phyloP scores from a whole-genome alignment of 352 stramenopile genomes.

The Globisporangium okanoganense region DNA sequence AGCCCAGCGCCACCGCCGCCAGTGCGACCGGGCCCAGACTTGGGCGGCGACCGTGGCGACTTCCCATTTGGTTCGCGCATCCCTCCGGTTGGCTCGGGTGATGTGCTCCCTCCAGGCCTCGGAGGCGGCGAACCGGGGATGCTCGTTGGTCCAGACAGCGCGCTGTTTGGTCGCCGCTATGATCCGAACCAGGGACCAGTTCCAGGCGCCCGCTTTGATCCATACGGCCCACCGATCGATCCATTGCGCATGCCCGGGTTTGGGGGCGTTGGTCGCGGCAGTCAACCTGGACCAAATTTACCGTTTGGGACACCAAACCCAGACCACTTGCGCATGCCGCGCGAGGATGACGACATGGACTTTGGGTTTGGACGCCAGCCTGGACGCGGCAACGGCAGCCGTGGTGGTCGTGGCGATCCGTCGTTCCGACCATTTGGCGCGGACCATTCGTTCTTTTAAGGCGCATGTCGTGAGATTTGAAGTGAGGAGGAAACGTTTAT shows the following conservation, averaged over 20 bases:
- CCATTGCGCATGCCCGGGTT: slow-evolving; percentile 46
- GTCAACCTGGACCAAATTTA: slow-evolving; percentile 42
- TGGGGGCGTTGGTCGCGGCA: slow-evolving; percentile 18
- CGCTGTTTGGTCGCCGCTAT: slow-evolving; percentile 58
- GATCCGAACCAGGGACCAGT: slow-evolving; percentile 58
- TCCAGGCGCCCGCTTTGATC: slow-evolving; percentile 77
- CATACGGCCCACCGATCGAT: slow-evolving; percentile 64
- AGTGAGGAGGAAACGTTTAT: neutral
- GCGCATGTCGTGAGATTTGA: neutral
- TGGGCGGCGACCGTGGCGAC: slow-evolving; percentile 4
- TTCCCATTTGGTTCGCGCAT: slow-evolving; percentile 12
- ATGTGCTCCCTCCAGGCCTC: slow-evolving; percentile 55
- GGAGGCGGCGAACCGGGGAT: slow-evolving; percentile 66
- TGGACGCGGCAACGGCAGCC: too few relatives aligned
- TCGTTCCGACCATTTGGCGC: slow-evolving; percentile 58
- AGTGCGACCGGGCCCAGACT: neutral
- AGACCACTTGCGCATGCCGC: slow-evolving; percentile 78
- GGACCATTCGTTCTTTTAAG: slow-evolving; percentile 58
- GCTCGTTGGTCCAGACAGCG: slow-evolving; percentile 70
- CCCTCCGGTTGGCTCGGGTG: slow-evolving; percentile 45
- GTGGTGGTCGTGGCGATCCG: slow-evolving; percentile 24
- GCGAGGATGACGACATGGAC: slow-evolving; percentile 53
- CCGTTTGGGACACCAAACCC: slow-evolving; percentile 75
- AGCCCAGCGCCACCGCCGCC: slow-evolving; percentile 4
- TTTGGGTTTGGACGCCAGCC: slow-evolving; percentile 37